Conservation (phyloP, 106 monocot genomes). For the Allium fistulosum region DNA sequence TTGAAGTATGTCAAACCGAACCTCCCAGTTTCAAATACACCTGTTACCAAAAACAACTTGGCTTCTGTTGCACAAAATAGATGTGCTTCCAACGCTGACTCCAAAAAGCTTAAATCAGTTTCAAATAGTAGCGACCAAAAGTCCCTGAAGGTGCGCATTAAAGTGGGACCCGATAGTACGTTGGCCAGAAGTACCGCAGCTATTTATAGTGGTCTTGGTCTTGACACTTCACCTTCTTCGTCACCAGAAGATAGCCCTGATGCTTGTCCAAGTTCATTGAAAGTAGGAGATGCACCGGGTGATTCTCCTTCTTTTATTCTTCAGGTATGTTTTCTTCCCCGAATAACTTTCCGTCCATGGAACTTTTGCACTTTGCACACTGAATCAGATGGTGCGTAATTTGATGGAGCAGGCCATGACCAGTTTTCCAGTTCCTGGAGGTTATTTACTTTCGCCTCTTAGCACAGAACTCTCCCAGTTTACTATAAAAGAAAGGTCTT, state of each 20-base stretch:
- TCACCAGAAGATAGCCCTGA: conserved; percentile 45
- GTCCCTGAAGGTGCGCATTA: conserved; percentile 68
- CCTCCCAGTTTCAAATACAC: conserved; percentile 21
- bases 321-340: conserved; percentile 29
- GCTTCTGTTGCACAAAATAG: conserved; percentile 9
- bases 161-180: conserved; percentile 43
- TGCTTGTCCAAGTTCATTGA: conserved; percentile 26
- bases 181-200: conserved; percentile 47
- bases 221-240: conserved; percentile 69
- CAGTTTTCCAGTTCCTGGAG: conserved; percentile 43
- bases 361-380: too few relatives aligned
- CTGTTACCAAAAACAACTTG: conserved; percentile 23
- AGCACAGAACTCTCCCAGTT: conserved; percentile 25
- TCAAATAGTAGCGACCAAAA: conserved; percentile 28
- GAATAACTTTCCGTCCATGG: background rate
- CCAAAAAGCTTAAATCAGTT: conserved; percentile 6
- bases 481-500: conserved; percentile 25
- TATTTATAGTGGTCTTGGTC: conserved; percentile 75
- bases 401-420: conserved; percentile 58
- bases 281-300: conserved; percentile 16
- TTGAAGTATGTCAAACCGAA: conserved; percentile 37
- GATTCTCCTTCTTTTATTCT: conserved; percentile 64
- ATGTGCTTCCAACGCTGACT: conserved; percentile 14
- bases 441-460: conserved; percentile 62
- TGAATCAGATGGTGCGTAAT: background rate